A percentile compares a stretch with the other conserved stretches of the same genome.
Conservation (phyloP, 2,329 filamentous ascomycete genomes). For the Fusarium albidum region DNA sequence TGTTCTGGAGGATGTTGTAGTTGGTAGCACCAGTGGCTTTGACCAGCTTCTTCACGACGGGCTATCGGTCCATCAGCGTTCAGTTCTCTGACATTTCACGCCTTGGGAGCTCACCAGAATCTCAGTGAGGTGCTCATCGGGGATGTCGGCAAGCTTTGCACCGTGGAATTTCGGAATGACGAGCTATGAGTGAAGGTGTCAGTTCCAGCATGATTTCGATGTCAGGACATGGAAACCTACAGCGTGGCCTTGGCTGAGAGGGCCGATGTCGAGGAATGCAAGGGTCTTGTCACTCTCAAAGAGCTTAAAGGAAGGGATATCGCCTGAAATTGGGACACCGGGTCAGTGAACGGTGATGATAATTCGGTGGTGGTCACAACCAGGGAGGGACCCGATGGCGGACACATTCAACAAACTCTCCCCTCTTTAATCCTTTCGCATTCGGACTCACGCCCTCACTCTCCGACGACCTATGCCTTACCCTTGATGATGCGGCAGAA, state of each 20-base stretch:
- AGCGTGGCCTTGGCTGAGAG: slow-evolving; percentile 86
- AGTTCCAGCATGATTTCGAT: not conserved
- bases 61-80: slow-evolving; percentile 38
- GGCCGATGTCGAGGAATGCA: slow-evolving; percentile 96
- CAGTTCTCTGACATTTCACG: not conserved
- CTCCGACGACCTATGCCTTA: slow-evolving; percentile 36
- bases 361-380: not conserved
- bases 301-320: slow-evolving; percentile 96
- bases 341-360: slow-evolving; percentile 17
- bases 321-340: slow-evolving; percentile 63
- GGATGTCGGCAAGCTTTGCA: slow-evolving; percentile 89
- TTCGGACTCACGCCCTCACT: not conserved
- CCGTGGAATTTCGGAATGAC: slow-evolving; percentile 97
- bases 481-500: slow-evolving; percentile 99
- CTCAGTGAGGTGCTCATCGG: slow-evolving; percentile 85
- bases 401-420: slow-evolving; percentile 26
- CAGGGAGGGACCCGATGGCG: slow-evolving; percentile 13
- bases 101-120: slow-evolving; percentile 66
- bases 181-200: slow-evolving; percentile 64
- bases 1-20: slow-evolving; percentile 98
- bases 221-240: slow-evolving; percentile 59
- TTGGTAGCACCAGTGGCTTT: slow-evolving; percentile 77
- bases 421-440: slow-evolving; percentile 7
- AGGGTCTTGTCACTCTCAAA: slow-evolving; percentile 93
- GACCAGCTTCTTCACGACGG: slow-evolving; percentile 81